Evolutionary conservation across 192 early-diverging fungal species (phyloP).

Genomic region (Oehlia diaphana): DNA sequence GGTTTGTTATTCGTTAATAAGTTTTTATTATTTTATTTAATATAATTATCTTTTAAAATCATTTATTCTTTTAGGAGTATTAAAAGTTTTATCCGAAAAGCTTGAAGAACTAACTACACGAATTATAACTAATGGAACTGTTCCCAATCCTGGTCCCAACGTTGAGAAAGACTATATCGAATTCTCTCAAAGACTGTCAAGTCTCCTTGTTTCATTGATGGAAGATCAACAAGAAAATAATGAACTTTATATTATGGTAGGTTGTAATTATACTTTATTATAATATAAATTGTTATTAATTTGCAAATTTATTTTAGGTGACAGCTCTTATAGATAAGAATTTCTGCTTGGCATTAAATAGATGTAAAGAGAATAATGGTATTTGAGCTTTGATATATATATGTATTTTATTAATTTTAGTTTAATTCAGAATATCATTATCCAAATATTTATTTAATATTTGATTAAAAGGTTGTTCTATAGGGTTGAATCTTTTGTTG

Average conservation of each 20-base stretch:
- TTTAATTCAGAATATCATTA: no score
- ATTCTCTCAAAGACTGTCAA: conserved; percentile 16
- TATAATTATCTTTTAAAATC: not conserved
- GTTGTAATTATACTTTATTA: not conserved
- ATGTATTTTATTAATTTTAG: not conserved
- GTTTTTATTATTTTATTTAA: not conserved
- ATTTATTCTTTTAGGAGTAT: not conserved
- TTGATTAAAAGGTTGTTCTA: conserved; percentile 1
- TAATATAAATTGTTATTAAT: not conserved
- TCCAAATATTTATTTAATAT: not conserved
- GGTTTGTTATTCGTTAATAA: not conserved
- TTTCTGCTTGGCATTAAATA: not conserved
- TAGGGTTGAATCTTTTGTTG: conserved; percentile 1
- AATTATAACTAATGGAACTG: not conserved
- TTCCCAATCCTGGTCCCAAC: not conserved
- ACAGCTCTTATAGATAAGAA: not conserved
- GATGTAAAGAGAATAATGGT: conserved; percentile 18
- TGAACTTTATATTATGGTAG: not conserved
- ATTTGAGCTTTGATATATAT: not conserved
- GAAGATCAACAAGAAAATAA: not conserved
- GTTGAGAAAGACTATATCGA: conserved; percentile 12
- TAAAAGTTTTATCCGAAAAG: not conserved
- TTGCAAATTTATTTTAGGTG: not conserved
- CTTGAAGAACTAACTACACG: not conserved
- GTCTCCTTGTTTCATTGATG: conserved; percentile 4